A percentile compares a stretch with the other conserved stretches of the same genome.
phyloP scores from a whole-genome alignment of 2,329 filamentous ascomycete species.

The Fusarium abutilonis region DNA sequence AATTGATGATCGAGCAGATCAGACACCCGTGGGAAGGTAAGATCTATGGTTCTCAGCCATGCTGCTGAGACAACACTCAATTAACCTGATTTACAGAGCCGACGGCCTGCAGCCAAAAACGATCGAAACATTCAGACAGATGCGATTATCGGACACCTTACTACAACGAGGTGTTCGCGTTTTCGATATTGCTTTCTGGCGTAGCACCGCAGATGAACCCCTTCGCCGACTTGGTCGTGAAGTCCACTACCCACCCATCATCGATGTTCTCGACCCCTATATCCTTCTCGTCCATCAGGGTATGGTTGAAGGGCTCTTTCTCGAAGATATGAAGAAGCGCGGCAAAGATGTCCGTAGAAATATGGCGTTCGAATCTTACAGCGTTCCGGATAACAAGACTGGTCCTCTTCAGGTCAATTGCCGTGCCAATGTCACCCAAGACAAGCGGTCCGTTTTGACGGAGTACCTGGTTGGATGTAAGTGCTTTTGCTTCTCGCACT shows the following conservation, averaged over 20 bases:
- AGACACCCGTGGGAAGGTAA: constrained; percentile 71
- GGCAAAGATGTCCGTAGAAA: constrained; percentile 71
- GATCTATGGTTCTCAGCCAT: constrained; percentile 7
- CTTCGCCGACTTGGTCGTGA: constrained; percentile 71
- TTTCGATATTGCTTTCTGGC: constrained; percentile 81
- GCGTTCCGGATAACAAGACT: constrained; percentile 54
- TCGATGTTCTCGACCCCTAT: constrained; percentile 66
- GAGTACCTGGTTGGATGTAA: constrained; percentile 75
- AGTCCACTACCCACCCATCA: constrained; percentile 72
- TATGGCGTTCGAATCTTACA: constrained; percentile 69
- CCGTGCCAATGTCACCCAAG: constrained; percentile 61
- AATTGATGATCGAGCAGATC: constrained; percentile 74
- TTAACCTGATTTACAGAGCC: constrained; percentile 56
- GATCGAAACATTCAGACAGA: constrained; percentile 79
- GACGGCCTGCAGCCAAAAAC: constrained; percentile 82
- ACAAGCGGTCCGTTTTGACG: constrained; percentile 62
- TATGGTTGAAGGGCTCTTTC: constrained; percentile 76
- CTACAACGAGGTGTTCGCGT: constrained; percentile 74
- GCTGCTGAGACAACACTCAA: constrained; percentile 9
- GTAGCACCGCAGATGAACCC: constrained; percentile 60
- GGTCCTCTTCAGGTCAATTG: constrained; percentile 62
- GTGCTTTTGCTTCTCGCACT: constrained; percentile 25
- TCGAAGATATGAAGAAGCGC: constrained; percentile 73
- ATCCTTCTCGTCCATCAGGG: constrained; percentile 75
- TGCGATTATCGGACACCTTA: constrained; percentile 75